Evolutionary conservation across 331 rosid species (phyloP).

Genomic region (Pyrus hybrid): DNA sequence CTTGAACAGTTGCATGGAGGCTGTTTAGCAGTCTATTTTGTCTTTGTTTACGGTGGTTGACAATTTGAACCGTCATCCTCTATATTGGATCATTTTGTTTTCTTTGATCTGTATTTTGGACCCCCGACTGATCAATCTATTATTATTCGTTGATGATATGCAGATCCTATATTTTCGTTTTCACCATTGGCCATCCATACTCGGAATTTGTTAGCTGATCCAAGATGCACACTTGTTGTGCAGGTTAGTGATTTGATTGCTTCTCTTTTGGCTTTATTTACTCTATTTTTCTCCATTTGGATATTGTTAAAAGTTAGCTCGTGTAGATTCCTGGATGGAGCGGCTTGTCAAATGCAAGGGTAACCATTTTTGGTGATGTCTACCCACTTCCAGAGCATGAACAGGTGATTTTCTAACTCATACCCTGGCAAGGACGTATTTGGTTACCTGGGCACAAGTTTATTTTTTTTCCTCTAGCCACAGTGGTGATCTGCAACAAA

Average conservation of each 20-base stretch:
- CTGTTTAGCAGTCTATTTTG: background rate
- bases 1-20: background rate
- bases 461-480: background rate
- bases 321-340: slow-evolving; percentile 98
- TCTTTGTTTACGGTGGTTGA: background rate
- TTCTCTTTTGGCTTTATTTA: slow-evolving; percentile 11
- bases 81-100: background rate
- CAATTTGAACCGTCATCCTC: background rate
- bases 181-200: slow-evolving; percentile 98
- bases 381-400: slow-evolving; percentile 89
- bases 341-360: slow-evolving; percentile 98
- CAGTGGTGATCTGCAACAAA: background rate
- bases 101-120: background rate
- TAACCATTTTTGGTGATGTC: slow-evolving; percentile 92
- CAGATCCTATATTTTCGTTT: slow-evolving; percentile 95
- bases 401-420: slow-evolving; percentile 45
- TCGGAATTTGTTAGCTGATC: slow-evolving; percentile 84
- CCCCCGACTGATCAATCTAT: background rate
- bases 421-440: background rate
- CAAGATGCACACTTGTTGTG: slow-evolving; percentile 96
- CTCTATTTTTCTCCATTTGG: slow-evolving; percentile 17
- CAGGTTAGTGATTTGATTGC: slow-evolving; percentile 59
- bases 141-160: slow-evolving; percentile 3
- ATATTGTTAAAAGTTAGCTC: slow-evolving; percentile 28
- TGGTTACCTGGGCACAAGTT: background rate